Base-by-base conservation (phyloP, 176 grass and related monocot genomes). In the Chloris gayana region DNA sequence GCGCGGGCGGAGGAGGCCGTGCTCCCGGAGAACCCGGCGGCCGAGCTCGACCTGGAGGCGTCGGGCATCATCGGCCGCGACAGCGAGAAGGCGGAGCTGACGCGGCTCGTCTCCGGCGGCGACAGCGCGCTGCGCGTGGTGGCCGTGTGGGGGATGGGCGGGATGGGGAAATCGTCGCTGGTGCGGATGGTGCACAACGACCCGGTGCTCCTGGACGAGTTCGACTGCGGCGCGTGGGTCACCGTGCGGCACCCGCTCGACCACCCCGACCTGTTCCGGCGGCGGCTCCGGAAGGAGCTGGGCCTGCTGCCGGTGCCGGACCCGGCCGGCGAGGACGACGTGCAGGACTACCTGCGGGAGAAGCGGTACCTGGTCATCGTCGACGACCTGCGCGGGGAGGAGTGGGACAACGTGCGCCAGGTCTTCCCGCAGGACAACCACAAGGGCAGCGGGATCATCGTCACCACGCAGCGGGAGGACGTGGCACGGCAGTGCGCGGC, bases 151-250 rank as follows among this genome's bases (percentile, higher is more conserved):
- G 87, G 82, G 14, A 81, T 85, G 71, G 82, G 82, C 29, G 82
- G 77, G 9, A 65, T 85, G 65, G 87, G 82, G 0, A 85, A 85
- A 47, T 85, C 82, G 24, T 72, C 77, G 46, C 29, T 85, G 65
- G 78, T 35, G 70, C 34, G 77, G 6, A 76, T 64, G 77, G 44
- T 77, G 54, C 42, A 76, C 44, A 45, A 81, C 54, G 73, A 80
- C 82, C 14, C 45, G 2, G 41, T 0, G 2, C 47, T 89, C 37
- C 18, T 81, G 21, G 44, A 77, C 13, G 8, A 6, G 12, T 89
- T 89, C 78, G 65, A 85, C 38, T 56, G 65, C 67, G 42, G 5
- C 71, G 87, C 82, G 15, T 89, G 82, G 87, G 67, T 89, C 32
- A 85, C 69, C 56, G 82, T 89, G 64, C 73, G 66, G 15, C 76